A percentile compares a stretch with the other conserved stretches of the same genome.
Conservation (phyloP, 2,329 filamentous ascomycete species). For the Pseudonectria buxi region DNA sequence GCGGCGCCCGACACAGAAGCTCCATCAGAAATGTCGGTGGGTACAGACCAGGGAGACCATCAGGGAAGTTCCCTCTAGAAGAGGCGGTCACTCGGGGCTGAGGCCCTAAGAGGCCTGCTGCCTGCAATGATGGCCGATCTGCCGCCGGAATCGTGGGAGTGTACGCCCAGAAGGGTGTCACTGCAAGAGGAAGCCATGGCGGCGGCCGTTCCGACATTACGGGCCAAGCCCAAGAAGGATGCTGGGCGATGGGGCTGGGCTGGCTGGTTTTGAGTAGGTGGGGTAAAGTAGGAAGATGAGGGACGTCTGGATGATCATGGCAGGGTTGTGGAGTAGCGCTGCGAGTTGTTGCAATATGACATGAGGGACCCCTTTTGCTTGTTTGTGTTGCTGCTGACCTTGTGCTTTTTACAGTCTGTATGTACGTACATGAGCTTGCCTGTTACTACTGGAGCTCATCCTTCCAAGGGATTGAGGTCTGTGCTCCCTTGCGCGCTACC, state of each 20-base stretch:
- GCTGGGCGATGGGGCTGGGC: conserved; percentile 23
- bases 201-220: conserved; percentile 2
- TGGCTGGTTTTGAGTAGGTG: conserved; percentile 21
- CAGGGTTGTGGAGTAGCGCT: no score
- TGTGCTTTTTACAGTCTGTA: conserved; percentile 6
- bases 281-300: not conserved
- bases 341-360: no score
- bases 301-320: no score
- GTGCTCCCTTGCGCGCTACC: conserved; percentile 36
- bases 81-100: conserved; percentile 15
- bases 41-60: not conserved
- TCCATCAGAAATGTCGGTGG: conserved; percentile 1
- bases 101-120: conserved; percentile 14
- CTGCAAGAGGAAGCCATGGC: conserved; percentile 5
- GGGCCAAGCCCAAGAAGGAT: conserved; percentile 18
- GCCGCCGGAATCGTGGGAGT: conserved; percentile 8
- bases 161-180: conserved; percentile 4
- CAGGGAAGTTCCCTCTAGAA: conserved; percentile 13
- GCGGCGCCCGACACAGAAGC: no score
- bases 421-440: conserved; percentile 7
- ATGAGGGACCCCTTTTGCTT: not conserved
- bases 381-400: conserved; percentile 8
- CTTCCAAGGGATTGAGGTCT: conserved; percentile 38
- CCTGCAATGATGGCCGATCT: conserved; percentile 10
- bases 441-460: conserved; percentile 32